Base-by-base conservation (phyloP, 768 basidiomycete genomes). In the Mycena metata region DNA sequence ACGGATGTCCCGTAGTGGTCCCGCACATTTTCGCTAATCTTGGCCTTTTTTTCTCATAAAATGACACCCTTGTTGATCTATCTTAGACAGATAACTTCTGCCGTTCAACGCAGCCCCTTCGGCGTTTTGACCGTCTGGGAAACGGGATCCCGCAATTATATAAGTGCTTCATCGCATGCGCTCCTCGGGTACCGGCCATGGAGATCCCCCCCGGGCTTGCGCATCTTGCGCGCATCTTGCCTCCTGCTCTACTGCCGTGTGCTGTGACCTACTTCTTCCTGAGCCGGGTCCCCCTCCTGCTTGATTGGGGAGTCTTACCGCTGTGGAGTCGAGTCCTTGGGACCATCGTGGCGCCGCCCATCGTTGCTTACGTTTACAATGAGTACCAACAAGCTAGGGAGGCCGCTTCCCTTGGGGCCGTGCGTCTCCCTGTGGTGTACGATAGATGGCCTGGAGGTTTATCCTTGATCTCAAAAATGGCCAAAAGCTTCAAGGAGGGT, bases 351-450 rank as follows among this genome's bases (percentile, higher is more conserved):
- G 51, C 52, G 33, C 66, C 55, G 30, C 66, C 66, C 5, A 35
- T 46, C 13, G 7, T 67, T 23, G 3, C 7, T 13, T 21, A 67
- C 39, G 2, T 60, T 0, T 56, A 47, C 41, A 26, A 47, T 8
- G 59, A 67, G 17, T 35, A 26, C 16, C 58, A 23, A 8, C 24
- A 60, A 3, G 23, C 50, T 2, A 55, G 49, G 41, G 66, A 67
- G 5, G 66, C 66, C 17, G 49, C 59, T 2, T 60, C 66, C 13
- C 51, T 51, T 21, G 59, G 59, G 7, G 66, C 66, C n/a, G 51
- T 39, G 17, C 59, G 13, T 1, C 60, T 67, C 6, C 66, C 66
- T 2, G 15, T 49, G 11, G 36, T 67, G 9, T 30, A 54, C 19
- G 45, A 55, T n/a, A 66, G 54, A 39, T 67, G 59, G 59, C 51